phyloP scores from a whole-genome alignment of 306 rosid genomes.

The Mimosa pudica region DNA sequence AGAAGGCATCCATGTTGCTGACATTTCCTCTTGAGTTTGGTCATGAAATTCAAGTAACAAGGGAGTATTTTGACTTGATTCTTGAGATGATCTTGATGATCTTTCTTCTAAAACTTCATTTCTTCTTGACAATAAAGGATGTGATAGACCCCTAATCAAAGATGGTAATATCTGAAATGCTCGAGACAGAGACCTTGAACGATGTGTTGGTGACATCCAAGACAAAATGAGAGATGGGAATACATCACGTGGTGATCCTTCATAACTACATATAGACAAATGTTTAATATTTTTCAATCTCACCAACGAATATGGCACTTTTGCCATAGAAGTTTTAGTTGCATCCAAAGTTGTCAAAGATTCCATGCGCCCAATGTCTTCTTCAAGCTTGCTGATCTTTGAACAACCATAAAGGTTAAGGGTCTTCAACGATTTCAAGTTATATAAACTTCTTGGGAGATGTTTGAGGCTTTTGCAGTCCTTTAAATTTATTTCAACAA shows the following conservation, averaged over 20 bases:
- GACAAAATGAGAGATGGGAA: background rate
- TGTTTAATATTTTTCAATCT: background rate
- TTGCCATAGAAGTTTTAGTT: background rate
- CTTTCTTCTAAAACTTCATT: background rate
- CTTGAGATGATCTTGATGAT: background rate
- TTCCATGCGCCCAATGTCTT: background rate
- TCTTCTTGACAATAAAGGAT: background rate
- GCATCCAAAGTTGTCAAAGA: background rate
- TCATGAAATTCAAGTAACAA: background rate
- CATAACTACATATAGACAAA: background rate
- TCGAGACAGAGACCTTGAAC: background rate
- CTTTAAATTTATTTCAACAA: background rate
- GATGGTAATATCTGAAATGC: background rate
- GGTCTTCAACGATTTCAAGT: background rate
- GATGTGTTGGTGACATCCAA: background rate
- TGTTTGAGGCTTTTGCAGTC: background rate
- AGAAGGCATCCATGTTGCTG: background rate
- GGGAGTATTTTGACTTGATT: background rate
- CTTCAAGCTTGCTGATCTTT: background rate
- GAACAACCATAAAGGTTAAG: background rate
- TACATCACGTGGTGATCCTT: background rate
- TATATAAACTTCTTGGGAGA: background rate
- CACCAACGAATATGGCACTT: background rate
- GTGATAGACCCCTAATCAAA: background rate
- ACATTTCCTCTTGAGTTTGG: background rate